These are phyloP conservation scores for Chalciporus chontae DNA, from an alignment of 768 basidiomycete species.

Conservation along the genomic window DNA sequence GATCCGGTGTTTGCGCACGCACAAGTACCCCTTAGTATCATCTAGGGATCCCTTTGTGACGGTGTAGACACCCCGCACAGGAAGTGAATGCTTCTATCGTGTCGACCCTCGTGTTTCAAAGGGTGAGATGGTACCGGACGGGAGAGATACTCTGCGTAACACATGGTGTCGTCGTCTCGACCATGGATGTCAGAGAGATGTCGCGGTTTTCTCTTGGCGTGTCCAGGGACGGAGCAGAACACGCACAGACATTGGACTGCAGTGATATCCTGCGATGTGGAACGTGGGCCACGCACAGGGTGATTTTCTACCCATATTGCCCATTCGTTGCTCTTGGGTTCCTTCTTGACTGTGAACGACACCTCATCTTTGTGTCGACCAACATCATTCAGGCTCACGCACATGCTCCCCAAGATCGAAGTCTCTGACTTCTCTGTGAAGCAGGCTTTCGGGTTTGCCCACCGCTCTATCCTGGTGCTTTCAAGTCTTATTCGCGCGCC, in stretches of 20 bases:
- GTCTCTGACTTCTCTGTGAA: constrained; percentile 41
- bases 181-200: constrained; percentile 42
- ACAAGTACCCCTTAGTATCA: constrained; percentile 48
- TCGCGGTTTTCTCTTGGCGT: constrained; percentile 38
- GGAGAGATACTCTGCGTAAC: constrained; percentile 34
- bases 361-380: constrained; percentile 19
- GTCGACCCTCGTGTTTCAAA: constrained; percentile 22
- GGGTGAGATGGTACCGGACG: constrained; percentile 52
- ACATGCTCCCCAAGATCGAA: constrained; percentile 39
- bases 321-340: constrained; percentile 28
- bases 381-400: constrained; percentile 33
- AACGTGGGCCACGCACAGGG: constrained; percentile 37
- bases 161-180: constrained; percentile 7
- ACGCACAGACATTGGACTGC: constrained; percentile 31
- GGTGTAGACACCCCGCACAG: constrained; percentile 17
- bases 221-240: constrained; percentile 36
- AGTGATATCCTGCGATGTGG: constrained; percentile 1
- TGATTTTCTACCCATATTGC: constrained; percentile 17
- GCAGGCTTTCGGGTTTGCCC: constrained; percentile 10
- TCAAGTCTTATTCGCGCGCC: constrained; percentile 49
- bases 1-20: constrained; percentile 23
- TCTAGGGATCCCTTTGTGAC: constrained; percentile 49
- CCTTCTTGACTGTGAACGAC: constrained; percentile 4
- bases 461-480: constrained; percentile 49
- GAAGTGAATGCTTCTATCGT: constrained; percentile 26